These are phyloP conservation scores for Colletotrichum cereale DNA, from an alignment of 2,329 filamentous ascomycete species.

Conservation along the genomic window DNA sequence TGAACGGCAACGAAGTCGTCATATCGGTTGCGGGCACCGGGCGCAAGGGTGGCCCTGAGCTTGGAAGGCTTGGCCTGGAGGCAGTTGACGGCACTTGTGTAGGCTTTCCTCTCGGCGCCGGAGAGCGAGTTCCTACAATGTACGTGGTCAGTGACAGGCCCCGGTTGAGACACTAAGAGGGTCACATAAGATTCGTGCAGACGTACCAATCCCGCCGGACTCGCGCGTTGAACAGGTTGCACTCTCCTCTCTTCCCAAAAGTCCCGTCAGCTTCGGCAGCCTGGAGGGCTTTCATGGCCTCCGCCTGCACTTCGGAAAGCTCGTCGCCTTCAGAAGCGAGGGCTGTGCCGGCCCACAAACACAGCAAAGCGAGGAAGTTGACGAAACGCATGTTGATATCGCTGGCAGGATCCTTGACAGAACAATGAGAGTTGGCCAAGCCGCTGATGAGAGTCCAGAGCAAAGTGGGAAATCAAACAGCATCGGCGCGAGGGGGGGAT, in stretches of 20 bases:
- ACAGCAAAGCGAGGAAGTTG: background rate
- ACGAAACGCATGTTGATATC: conserved; percentile 1
- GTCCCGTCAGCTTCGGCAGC: background rate
- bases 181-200: too few relatives aligned
- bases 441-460: background rate
- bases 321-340: conserved; percentile 10
- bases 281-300: conserved; percentile 18
- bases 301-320: conserved; percentile 15
- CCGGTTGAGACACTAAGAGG: background rate
- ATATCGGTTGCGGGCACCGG: conserved; percentile 38
- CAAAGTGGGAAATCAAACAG: background rate
- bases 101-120: conserved; percentile 39
- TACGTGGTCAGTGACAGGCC: background rate
- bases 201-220: conserved; percentile 17
- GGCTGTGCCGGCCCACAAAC: background rate
- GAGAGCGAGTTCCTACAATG: conserved; percentile 43
- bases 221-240: conserved; percentile 20
- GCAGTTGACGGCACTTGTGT: conserved; percentile 40
- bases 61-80: conserved; percentile 25
- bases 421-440: background rate
- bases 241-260: conserved; percentile 7
- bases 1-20: conserved; percentile 41
- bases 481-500: background rate
- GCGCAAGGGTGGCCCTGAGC: conserved; percentile 26
- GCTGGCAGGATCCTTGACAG: background rate